Base-by-base conservation (phyloP, 768 basidiomycete species). In the Cytidiella melzeri region DNA sequence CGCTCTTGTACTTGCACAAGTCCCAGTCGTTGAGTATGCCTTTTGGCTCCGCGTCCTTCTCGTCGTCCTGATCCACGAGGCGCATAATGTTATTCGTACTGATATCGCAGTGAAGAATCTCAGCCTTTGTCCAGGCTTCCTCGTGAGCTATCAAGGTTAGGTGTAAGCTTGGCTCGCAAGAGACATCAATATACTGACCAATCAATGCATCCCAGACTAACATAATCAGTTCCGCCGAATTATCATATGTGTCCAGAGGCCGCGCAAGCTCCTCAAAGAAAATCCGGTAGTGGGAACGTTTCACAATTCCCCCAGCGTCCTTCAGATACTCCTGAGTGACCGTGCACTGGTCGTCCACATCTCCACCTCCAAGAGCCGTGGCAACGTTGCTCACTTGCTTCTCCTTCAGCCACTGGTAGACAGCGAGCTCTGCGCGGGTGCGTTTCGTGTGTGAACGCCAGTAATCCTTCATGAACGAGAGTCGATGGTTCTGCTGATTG, bases 11-110 rank as follows among this genome's bases (percentile, higher is more conserved):
- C 23, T 48, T 53, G 24, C 47, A 48, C 6, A 53, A 36, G 34
- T 53, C 52, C 52, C 52, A 53, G 41, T 53, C 52, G 24, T 30
- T 53, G 23, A 53, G 42, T 13, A 48, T 21, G 1, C 51, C 50
- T 42, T 15, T 18, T 13, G 26, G 26, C 10, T n/a, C 30, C 3
- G 30, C 45, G 4, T 13, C n/a, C 6, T 39, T 18, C 23, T 19
- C 43, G 36, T 21, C 15, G 24, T 20, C 7, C 9, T 5, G 10
- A 41, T n/a, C 41, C n/a, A n/a, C n/a, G n/a, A n/a, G n/a, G n/a
- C n/a, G n/a, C 40, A 51, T 12, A 37, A 51, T 51, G 21, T 51
- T 51, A 4, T 26, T 38, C 12, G 21, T 19, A 44, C 50, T 51
- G 19, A 51, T 47, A 27, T 51, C 50, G 11, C 45, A 44, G 21